These are phyloP conservation scores for Xylaria sp. DNA, from an alignment of 2,329 filamentous ascomycete species.

Conservation along the genomic window DNA sequence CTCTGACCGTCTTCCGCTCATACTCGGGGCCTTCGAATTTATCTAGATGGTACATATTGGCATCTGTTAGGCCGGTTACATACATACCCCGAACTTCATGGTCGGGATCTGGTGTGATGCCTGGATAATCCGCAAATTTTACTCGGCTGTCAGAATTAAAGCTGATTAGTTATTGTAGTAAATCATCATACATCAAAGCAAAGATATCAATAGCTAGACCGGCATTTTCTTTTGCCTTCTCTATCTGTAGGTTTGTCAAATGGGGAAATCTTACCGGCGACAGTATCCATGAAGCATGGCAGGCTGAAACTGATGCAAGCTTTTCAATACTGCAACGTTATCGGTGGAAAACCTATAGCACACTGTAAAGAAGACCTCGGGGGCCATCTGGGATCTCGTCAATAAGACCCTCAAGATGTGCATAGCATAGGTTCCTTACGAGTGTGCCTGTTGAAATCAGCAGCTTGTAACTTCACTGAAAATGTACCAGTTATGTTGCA, in stretches of 20 bases:
- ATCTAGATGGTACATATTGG: constrained; percentile 77
- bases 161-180: not conserved
- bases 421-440: constrained; percentile 27
- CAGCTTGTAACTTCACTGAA: constrained; percentile 21
- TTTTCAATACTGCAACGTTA: constrained; percentile 47
- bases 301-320: constrained; percentile 69
- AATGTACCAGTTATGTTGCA: not conserved
- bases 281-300: constrained; percentile 77
- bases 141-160: constrained; percentile 59
- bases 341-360: constrained; percentile 68
- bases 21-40: constrained; percentile 76
- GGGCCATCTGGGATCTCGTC: constrained; percentile 67
- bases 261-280: constrained; percentile 53
- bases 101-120: constrained; percentile 63
- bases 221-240: too few relatives aligned
- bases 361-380: constrained; percentile 83
- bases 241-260: too few relatives aligned
- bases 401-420: constrained; percentile 9
- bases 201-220: too few relatives aligned
- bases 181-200: too few relatives aligned
- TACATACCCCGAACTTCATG: constrained; percentile 74
- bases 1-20: constrained; percentile 44
- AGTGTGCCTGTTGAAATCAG: constrained; percentile 47
- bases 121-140: constrained; percentile 76
- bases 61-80: constrained; percentile 77